Evolutionary conservation across 371 early-diverging fungal species (phyloP).

Genomic region (Vavraia culicis): DNA sequence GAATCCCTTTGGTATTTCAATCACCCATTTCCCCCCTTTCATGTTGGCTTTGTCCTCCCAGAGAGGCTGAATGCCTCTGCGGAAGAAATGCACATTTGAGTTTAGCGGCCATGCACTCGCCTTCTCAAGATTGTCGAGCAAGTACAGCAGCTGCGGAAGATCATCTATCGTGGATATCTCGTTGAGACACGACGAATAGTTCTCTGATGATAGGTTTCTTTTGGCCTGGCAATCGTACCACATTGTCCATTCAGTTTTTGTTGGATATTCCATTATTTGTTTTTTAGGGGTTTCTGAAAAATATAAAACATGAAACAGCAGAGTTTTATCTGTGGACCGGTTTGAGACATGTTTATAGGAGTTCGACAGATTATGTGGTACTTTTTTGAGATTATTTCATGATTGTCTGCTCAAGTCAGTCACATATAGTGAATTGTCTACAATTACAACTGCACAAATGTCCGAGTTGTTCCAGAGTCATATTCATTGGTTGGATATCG

Average conservation of each 20-base stretch:
- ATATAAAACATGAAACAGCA: too few relatives aligned
- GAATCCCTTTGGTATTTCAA: conserved; percentile 46
- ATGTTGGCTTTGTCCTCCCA: conserved; percentile 93
- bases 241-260: conserved; percentile 63
- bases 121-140: conserved; percentile 44
- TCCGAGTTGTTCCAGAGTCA: too few relatives aligned
- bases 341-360: too few relatives aligned
- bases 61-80: conserved; percentile 77
- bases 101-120: conserved; percentile 14
- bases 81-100: conserved; percentile 81
- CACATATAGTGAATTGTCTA: too few relatives aligned
- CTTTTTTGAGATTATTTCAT: too few relatives aligned
- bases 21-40: conserved; percentile 78
- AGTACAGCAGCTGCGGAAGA: conserved; percentile 13
- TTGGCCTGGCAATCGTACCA: conserved; percentile 68
- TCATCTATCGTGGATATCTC: conserved; percentile 7
- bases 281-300: too few relatives aligned
- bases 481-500: too few relatives aligned
- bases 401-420: too few relatives aligned
- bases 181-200: conserved; percentile 19
- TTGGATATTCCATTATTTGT: conserved; percentile 54
- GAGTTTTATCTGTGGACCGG: too few relatives aligned
- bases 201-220: conserved; percentile 7
- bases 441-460: too few relatives aligned
- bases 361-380: too few relatives aligned